A percentile compares a stretch with the other conserved stretches of the same genome.
These are phyloP conservation scores for Podaxis sp. DNA, from an alignment of 768 basidiomycete species.

Conservation along the genomic window DNA sequence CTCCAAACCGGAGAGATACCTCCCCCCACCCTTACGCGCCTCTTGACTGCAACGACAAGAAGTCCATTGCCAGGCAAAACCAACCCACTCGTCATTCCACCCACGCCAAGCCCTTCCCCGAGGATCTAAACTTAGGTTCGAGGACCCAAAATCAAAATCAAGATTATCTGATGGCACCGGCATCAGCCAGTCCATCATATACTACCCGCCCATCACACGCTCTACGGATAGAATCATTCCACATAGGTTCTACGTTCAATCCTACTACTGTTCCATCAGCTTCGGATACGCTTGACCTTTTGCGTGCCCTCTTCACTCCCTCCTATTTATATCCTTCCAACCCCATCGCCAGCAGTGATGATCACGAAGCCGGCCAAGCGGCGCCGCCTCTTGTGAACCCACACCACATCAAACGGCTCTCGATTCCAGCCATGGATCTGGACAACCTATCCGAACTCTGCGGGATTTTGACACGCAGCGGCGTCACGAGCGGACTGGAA, in stretches of 20 bases:
- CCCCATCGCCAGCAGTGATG: neutral
- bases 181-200: neutral
- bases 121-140: neutral
- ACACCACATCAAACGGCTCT: neutral
- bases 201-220: neutral
- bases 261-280: neutral
- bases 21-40: neutral
- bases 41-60: neutral
- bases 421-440: neutral
- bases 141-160: neutral
- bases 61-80: neutral
- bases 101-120: conserved; percentile 5
- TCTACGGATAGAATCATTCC: neutral
- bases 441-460: neutral
- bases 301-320: neutral
- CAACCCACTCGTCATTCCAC: neutral
- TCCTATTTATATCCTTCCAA: neutral
- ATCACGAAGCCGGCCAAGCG: neutral
- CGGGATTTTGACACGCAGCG: neutral
- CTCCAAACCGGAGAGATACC: neutral
- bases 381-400: neutral
- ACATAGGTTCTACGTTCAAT: neutral
- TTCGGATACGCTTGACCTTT: neutral
- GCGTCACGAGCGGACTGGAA: neutral
- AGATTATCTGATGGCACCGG: neutral